phyloP scores from a whole-genome alignment of 495 filamentous ascomycete species.

The Penicillium longicatenatum region DNA sequence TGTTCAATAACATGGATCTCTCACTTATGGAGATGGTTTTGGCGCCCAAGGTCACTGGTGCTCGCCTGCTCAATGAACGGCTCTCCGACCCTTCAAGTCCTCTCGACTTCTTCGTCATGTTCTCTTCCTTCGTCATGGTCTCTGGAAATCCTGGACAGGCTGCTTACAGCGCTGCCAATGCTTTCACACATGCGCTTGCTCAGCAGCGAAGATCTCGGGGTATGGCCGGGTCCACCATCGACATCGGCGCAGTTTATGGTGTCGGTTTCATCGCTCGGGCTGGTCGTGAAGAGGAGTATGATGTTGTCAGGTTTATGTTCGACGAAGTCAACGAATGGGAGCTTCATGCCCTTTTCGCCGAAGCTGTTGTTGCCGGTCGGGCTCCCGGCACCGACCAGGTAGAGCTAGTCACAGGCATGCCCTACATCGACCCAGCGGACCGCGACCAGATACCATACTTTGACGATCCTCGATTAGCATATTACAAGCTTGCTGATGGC shows the following conservation, averaged over 20 bases:
- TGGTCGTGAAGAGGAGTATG: background rate
- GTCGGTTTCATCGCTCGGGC: conserved; percentile 44
- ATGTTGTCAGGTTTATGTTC: background rate
- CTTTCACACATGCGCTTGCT: conserved; percentile 46
- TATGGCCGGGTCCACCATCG: conserved; percentile 18
- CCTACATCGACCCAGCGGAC: background rate
- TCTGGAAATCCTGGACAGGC: conserved; percentile 42
- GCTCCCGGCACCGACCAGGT: background rate
- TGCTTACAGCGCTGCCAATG: conserved; percentile 55
- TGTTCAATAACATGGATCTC: conserved; percentile 57
- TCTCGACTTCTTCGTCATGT: conserved; percentile 6
- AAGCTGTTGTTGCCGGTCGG: conserved; percentile 19
- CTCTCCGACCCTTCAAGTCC: conserved; percentile 24
- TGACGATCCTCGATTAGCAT: too few relatives aligned
- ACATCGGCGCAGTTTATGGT: conserved; percentile 33
- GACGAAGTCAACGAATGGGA: conserved; percentile 46
- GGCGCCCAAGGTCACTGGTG: conserved; percentile 52
- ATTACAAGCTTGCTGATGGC: too few relatives aligned
- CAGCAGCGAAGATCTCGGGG: conserved; percentile 35
- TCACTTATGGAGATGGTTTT: conserved; percentile 51
- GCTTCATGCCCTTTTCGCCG: conserved; percentile 43
- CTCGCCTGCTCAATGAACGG: conserved; percentile 25
- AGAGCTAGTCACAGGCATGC: conserved; percentile 9
- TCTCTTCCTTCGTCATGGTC: conserved; percentile 1
- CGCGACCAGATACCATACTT: background rate